A percentile compares a stretch with the other conserved stretches of the same genome.
Conservation (phyloP, 495 filamentous ascomycete species). For the Alectoria sarmentosa region DNA sequence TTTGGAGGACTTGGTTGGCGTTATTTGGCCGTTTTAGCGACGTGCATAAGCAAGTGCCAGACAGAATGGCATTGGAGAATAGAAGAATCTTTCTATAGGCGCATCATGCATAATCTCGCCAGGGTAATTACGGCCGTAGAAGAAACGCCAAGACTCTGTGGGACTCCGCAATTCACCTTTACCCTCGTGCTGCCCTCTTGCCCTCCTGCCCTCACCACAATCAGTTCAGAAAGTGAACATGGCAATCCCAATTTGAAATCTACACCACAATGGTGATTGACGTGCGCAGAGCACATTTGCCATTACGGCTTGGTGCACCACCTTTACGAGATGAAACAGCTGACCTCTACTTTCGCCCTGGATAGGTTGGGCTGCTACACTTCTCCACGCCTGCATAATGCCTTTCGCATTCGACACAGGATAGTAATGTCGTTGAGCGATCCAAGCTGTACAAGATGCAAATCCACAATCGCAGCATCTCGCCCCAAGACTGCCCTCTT, state of each 20-base stretch:
- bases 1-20: neutral
- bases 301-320: slow-evolving; percentile 12
- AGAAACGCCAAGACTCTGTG: neutral
- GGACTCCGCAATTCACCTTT: neutral
- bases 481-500: slow-evolving; percentile 70
- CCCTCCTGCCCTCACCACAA: neutral
- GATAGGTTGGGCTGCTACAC: neutral
- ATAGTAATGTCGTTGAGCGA: neutral
- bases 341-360: neutral
- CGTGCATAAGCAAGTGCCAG: neutral
- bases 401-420: neutral
- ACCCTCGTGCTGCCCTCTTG: no score
- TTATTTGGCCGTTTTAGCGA: neutral
- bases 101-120: neutral
- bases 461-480: slow-evolving; percentile 10
- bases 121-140: neutral
- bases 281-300: neutral
- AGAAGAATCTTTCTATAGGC: neutral
- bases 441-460: slow-evolving; percentile 10
- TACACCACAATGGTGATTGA: slow-evolving; percentile 4
- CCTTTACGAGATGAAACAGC: slow-evolving; percentile 2
- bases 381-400: neutral
- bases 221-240: neutral
- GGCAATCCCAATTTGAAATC: neutral
- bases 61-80: neutral